Conservation (phyloP, 306 rosid genomes). For the Quercus mongolica region DNA sequence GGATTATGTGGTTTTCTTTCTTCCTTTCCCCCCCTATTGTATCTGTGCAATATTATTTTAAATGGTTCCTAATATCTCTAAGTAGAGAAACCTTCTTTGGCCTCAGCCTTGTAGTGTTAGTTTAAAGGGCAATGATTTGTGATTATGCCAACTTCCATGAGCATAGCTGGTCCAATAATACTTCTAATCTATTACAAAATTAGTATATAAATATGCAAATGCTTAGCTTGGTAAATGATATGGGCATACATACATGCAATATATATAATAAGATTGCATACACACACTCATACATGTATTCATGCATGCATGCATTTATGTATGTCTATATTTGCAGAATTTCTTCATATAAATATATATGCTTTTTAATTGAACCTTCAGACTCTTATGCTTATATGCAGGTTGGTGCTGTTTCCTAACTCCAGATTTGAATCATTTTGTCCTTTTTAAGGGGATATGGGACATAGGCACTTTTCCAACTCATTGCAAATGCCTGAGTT, state of each 20-base stretch:
- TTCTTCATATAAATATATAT: not conserved
- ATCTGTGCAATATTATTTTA: no score
- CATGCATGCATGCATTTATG: no score
- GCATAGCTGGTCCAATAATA: not conserved
- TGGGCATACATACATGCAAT: not conserved
- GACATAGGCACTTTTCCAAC: constrained; percentile 1
- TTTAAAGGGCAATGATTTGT: not conserved
- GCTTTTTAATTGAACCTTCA: not conserved
- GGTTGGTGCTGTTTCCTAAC: not conserved
- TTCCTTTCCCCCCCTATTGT: no score
- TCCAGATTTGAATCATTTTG: not conserved
- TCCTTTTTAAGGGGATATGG: not conserved
- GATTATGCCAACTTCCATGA: not conserved
- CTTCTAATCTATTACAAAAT: not conserved
- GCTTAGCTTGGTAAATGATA: not conserved
- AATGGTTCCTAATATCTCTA: no score
- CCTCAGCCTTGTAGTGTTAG: not conserved
- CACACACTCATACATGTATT: no score
- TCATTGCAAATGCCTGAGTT: not conserved
- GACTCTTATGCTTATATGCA: not conserved
- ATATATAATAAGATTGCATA: no score
- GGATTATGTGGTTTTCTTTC: no score
- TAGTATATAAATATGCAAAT: not conserved
- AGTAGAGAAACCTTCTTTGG: not conserved
- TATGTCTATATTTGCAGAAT: not conserved